phyloP scores from a whole-genome alignment of 2,329 filamentous ascomycete genomes.

The Xylaria sp. region DNA sequence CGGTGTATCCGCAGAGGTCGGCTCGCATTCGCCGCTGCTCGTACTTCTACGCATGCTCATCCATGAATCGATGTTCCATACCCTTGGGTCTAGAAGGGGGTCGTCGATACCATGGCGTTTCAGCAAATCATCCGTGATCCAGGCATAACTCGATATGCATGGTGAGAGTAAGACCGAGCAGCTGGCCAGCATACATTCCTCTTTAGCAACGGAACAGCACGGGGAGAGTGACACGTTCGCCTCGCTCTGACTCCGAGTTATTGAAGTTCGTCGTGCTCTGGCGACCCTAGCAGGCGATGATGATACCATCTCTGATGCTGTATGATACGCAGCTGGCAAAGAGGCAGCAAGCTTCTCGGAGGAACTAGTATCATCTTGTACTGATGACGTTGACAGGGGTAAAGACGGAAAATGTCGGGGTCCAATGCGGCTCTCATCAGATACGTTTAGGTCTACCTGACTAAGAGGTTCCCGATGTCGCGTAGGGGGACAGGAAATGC shows the following conservation, averaged over 20 bases:
- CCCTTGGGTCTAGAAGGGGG: slow-evolving; percentile 51
- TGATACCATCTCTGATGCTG: slow-evolving; percentile 31
- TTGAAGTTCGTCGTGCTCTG: background rate
- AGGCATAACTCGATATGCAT: slow-evolving; percentile 53
- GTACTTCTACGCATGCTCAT: background rate
- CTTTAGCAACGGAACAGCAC: slow-evolving; percentile 51
- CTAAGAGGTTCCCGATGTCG: slow-evolving; percentile 34
- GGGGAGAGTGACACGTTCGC: background rate
- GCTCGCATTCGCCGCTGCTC: background rate
- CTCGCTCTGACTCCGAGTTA: slow-evolving; percentile 2
- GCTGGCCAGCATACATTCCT: slow-evolving; percentile 54
- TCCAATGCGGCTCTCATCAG: slow-evolving; percentile 11
- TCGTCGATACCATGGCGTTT: slow-evolving; percentile 55
- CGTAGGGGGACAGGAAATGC: background rate
- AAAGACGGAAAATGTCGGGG: slow-evolving; percentile 1
- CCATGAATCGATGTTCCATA: slow-evolving; percentile 47
- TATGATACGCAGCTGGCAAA: slow-evolving; percentile 25
- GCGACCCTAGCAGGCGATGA: slow-evolving; percentile 21
- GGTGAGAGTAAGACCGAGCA: slow-evolving; percentile 57
- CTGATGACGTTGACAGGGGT: background rate
- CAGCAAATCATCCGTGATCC: slow-evolving; percentile 55
- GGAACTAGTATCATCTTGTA: background rate
- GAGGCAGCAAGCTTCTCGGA: slow-evolving; percentile 17
- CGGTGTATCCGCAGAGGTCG: background rate
- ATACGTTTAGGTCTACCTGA: slow-evolving; percentile 29